A percentile compares a stretch with the other conserved stretches of the same genome.
These are phyloP conservation scores for Naganishia friedmannii DNA, from an alignment of 768 basidiomycete species.

Conservation along the genomic window DNA sequence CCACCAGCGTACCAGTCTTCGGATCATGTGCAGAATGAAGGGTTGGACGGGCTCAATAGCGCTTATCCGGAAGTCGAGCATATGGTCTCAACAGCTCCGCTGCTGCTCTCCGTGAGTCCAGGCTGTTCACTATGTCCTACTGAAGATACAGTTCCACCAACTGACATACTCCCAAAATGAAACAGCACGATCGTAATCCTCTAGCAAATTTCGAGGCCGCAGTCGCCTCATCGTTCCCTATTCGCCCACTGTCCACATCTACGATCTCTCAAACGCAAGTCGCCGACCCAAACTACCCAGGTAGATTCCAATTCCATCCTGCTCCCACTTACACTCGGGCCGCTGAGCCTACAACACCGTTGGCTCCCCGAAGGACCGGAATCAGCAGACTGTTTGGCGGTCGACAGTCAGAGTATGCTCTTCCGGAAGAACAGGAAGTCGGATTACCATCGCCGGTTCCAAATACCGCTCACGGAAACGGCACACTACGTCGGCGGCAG, in stretches of 20 bases:
- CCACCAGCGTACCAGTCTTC: constrained; percentile 17
- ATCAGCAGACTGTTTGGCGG: constrained; percentile 3
- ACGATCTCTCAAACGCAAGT: background rate
- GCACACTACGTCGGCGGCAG: constrained; percentile 9
- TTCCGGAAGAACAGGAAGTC: constrained; percentile 10
- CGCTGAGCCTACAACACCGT: constrained; percentile 4
- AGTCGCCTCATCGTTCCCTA: constrained; percentile 23
- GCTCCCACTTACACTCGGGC: constrained; percentile 17
- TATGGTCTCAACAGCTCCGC: constrained; percentile 8
- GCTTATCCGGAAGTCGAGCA: background rate
- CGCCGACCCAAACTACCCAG: constrained; percentile 31
- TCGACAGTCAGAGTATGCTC: background rate
- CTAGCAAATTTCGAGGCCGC: constrained; percentile 32
- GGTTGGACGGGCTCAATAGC: background rate
- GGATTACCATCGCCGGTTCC: constrained; percentile 3
- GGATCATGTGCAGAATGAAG: constrained; percentile 4
- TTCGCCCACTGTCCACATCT: background rate
- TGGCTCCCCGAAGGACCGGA: constrained; percentile 1
- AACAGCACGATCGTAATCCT: constrained; percentile 7
- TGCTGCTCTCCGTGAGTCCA: constrained; percentile 2
- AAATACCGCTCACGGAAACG: background rate
- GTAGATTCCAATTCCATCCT: constrained; percentile 28
- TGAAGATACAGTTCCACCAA: too few species aligned
- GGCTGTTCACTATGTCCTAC: too few species aligned
- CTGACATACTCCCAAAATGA: background rate